Evolutionary conservation across 1,139 yeast species (phyloP).

Genomic region (Chernovozyma aurita): DNA sequence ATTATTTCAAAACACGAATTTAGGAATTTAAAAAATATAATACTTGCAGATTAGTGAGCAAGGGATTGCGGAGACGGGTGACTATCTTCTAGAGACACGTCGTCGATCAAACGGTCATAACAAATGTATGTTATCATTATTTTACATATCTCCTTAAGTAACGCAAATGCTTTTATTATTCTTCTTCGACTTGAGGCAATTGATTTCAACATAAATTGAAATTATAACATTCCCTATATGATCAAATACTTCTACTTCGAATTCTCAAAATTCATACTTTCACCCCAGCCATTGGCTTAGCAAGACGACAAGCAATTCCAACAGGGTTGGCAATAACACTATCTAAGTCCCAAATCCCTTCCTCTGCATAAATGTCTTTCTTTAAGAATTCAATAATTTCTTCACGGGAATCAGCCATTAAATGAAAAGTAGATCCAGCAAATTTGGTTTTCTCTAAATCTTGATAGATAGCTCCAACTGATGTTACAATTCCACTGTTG

Average conservation of each 20-base stretch:
- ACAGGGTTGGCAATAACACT: conserved; percentile 56
- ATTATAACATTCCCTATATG: background rate
- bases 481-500: conserved; percentile 50
- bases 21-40: too few relatives aligned
- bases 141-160: too few relatives aligned
- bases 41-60: too few relatives aligned
- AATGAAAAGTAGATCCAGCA: conserved; percentile 66
- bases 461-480: conserved; percentile 62
- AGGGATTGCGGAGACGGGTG: too few relatives aligned
- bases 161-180: too few relatives aligned
- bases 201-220: background rate
- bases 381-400: conserved; percentile 62
- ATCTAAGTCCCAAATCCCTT: conserved; percentile 76
- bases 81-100: too few relatives aligned
- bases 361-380: conserved; percentile 56
- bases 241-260: too few relatives aligned
- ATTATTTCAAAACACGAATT: too few relatives aligned
- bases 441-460: conserved; percentile 50
- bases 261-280: background rate
- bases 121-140: too few relatives aligned
- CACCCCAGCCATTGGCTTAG: conserved; percentile 18
- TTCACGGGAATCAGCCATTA: conserved; percentile 59
- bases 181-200: too few relatives aligned
- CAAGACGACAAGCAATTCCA: conserved; percentile 39
- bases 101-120: too few relatives aligned